Evolutionary conservation across 371 early-diverging fungal species (phyloP), one percentile per base, ranked within the genome.

Genomic region (Actinomortierella ambigua): DNA sequence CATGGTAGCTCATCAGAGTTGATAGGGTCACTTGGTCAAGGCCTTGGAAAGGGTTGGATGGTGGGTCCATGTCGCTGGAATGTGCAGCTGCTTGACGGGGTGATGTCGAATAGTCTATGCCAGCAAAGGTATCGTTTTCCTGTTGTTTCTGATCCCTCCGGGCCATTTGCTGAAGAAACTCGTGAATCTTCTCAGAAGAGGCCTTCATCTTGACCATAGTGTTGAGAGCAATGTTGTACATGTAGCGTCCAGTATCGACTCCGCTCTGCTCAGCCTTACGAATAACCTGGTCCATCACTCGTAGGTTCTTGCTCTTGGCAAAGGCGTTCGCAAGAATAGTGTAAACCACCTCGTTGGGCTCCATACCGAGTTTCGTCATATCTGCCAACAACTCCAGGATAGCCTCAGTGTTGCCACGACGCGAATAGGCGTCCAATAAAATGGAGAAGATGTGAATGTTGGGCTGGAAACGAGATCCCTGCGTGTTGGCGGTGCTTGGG

Each of bases 181-280:
- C 63, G 1, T 63, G 59, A 27, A 71, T 59, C 55, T 44, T 63
- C 40, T 40, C 43, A 2, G 59, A 52, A 22, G 73, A 55, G 4
- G 58, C 73, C 5, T 55, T 40, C 28, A 15, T 53, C 51, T 71
- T 66, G 6, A 71, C 67, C 20, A 71, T 28, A 13, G 63, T 53
- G 43, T 82, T 69, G 50, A 93, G 85, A 46, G 92, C 90, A 41
- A 76, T 76, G 66, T 93, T 92, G 40, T 70, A 60, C 46, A 83
- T 62, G 55, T 81, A 68, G 28, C 89, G 64, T 9, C 93, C 94
- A 0, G 92, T 90, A 69, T 93, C 92, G 42, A 93, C 68, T 7
- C 59, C 44, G 6, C 63, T 58, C 15, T 26, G 13, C 24, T 59
- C 54, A 9, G 73, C 73, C 9, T 65, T 66, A 26, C 55, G 60